Evolutionary conservation across 805 yeast genomes (phyloP).

Genomic region (Myxozyma sirexii): DNA sequence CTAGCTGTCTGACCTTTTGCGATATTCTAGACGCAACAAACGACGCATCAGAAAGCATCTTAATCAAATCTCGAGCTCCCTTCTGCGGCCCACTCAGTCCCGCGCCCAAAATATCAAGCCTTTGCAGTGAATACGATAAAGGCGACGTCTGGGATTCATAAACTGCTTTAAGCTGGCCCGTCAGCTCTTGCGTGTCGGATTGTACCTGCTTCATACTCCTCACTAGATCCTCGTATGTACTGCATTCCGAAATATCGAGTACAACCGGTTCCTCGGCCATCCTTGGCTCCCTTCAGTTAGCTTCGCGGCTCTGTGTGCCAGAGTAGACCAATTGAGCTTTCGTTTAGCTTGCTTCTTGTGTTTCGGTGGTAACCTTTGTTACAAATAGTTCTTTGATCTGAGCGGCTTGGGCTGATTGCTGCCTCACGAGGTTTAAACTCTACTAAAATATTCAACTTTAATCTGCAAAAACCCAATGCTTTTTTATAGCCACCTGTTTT

Average conservation of each 20-base stretch:
- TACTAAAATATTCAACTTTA: neutral
- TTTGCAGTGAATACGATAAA: conserved; percentile 33
- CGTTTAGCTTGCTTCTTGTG: neutral
- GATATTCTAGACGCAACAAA: conserved; percentile 69
- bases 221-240: conserved; percentile 22
- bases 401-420: neutral
- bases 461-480: no score
- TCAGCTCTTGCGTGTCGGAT: conserved; percentile 14
- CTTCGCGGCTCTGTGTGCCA: neutral
- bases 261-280: neutral
- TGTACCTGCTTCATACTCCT: conserved; percentile 14
- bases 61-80: conserved; percentile 59
- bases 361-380: no score
- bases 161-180: conserved; percentile 5
- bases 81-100: conserved; percentile 46
- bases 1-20: conserved; percentile 66
- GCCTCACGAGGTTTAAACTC: neutral
- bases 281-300: neutral
- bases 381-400: neutral
- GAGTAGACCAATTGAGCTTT: neutral
- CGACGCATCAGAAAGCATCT: conserved; percentile 61
- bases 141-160: conserved; percentile 21
- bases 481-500: no score
- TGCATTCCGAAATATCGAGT: conserved; percentile 21
- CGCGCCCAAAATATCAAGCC: conserved; percentile 39